phyloP scores from a whole-genome alignment of 495 filamentous ascomycete genomes.

The Penicillium silybi region DNA sequence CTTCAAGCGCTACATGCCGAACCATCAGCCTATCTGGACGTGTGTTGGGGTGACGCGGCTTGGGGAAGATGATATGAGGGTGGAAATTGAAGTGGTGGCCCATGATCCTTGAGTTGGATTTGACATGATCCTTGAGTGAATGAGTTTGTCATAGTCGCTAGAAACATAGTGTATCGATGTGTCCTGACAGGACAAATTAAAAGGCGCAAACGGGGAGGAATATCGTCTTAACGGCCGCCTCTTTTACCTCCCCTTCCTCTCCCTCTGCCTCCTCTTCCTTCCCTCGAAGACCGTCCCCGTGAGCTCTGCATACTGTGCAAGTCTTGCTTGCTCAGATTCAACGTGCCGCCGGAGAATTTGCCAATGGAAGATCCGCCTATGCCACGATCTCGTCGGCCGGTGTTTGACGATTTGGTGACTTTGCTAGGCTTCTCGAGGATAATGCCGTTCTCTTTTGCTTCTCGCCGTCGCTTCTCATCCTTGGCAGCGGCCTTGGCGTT shows the following conservation, averaged over 20 bases:
- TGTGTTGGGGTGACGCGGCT: conserved; percentile 42
- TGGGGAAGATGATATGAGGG: conserved; percentile 45
- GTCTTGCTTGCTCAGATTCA: conserved; percentile 76
- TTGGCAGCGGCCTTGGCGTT: conserved; percentile 54
- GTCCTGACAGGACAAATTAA: neutral
- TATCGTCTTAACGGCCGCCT: neutral
- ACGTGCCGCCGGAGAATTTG: conserved; percentile 70
- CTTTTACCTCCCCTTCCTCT: conserved; percentile 6
- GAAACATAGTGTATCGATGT: neutral
- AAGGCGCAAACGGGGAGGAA: neutral
- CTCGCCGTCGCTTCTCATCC: conserved; percentile 66
- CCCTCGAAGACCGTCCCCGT: conserved; percentile 37
- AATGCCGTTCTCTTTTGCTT: conserved; percentile 87
- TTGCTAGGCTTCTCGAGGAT: conserved; percentile 71
- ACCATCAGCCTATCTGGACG: conserved; percentile 50
- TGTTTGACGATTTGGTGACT: conserved; percentile 33
- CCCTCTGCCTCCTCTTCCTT: conserved; percentile 19
- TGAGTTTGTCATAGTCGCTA: neutral
- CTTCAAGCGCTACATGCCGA: conserved; percentile 46
- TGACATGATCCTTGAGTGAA: conserved; percentile 2
- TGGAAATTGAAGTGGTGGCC: conserved; percentile 55
- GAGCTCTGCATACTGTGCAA: conserved; percentile 55
- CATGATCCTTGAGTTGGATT: conserved; percentile 20
- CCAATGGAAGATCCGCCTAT: conserved; percentile 75
- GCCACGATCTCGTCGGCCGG: conserved; percentile 55